Evolutionary conservation across 2,329 filamentous ascomycete species (phyloP).

Genomic region (Penicillium sp.): DNA sequence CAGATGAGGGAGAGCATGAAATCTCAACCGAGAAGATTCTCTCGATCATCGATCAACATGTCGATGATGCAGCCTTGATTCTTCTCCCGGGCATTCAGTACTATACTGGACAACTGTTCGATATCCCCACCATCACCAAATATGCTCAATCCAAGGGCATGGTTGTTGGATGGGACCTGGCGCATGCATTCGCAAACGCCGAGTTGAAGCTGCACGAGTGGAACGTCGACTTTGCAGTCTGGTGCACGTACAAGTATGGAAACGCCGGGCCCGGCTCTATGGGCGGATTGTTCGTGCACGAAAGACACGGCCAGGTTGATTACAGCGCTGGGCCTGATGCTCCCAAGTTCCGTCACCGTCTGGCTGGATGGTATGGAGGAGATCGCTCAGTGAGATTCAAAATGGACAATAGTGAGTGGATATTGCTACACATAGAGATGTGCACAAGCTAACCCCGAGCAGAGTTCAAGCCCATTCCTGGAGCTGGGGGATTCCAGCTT

Average conservation of each 20-base stretch:
- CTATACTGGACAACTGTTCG: slow-evolving; percentile 84
- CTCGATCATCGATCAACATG: slow-evolving; percentile 71
- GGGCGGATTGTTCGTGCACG: slow-evolving; percentile 76
- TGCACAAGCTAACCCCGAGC: slow-evolving; percentile 11
- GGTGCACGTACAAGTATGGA: slow-evolving; percentile 95
- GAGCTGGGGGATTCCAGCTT: slow-evolving; percentile 77
- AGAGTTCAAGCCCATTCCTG: slow-evolving; percentile 72
- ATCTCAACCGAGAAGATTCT: slow-evolving; percentile 72
- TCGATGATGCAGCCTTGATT: slow-evolving; percentile 69
- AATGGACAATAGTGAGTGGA: slow-evolving; percentile 66
- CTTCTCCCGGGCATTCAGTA: slow-evolving; percentile 87
- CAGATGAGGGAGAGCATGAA: slow-evolving; percentile 56
- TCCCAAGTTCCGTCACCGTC: slow-evolving; percentile 61
- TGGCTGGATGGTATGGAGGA: slow-evolving; percentile 83
- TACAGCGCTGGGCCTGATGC: slow-evolving; percentile 43
- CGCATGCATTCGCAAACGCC: slow-evolving; percentile 82
- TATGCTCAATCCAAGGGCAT: slow-evolving; percentile 71
- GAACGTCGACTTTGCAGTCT: slow-evolving; percentile 85
- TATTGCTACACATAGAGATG: neutral
- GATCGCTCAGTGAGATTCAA: slow-evolving; percentile 73
- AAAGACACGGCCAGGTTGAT: slow-evolving; percentile 60
- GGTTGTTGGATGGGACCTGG: slow-evolving; percentile 80
- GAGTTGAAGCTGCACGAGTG: slow-evolving; percentile 77
- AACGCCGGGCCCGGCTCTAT: slow-evolving; percentile 81
- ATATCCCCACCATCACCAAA: slow-evolving; percentile 74